These are phyloP conservation scores for Centella asiatica DNA, from an alignment of 129 eudicot genomes.

Conservation along the genomic window DNA sequence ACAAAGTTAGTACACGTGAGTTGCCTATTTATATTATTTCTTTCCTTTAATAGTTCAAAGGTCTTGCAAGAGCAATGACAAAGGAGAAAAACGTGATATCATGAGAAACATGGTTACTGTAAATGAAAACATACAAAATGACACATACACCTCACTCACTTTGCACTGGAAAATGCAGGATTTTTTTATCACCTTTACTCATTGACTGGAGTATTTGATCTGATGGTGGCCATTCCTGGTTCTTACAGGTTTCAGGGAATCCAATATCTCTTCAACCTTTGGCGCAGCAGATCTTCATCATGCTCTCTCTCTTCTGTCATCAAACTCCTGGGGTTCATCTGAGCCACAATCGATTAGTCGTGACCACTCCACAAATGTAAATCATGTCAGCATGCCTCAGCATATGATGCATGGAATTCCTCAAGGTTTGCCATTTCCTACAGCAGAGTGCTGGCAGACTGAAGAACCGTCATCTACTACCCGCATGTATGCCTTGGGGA, in stretches of 20 bases:
- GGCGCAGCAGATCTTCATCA: constrained; percentile 60
- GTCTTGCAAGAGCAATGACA: too few relatives aligned
- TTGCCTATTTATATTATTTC: too few relatives aligned
- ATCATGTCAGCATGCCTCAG: constrained; percentile 21
- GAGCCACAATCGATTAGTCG: constrained; percentile 30
- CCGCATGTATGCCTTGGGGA: constrained; percentile 20
- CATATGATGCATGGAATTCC: constrained; percentile 28
- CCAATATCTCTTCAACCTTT: constrained; percentile 35
- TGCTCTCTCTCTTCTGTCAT: constrained; percentile 99
- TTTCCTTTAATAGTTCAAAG: too few relatives aligned
- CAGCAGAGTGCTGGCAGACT: constrained; percentile 47
- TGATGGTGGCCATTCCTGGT: neutral
- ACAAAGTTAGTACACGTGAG: too few relatives aligned
- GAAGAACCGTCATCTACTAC: constrained; percentile 32
- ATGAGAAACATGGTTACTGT: too few relatives aligned
- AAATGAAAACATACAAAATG: too few relatives aligned
- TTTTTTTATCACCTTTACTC: neutral
- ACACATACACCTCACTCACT: too few relatives aligned
- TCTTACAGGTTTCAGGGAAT: constrained; percentile 52
- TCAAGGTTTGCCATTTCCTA: constrained; percentile 37
- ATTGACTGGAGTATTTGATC: neutral
- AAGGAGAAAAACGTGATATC: too few relatives aligned
- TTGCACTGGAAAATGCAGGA: too few relatives aligned
- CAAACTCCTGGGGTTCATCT: constrained; percentile 56
- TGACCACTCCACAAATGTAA: constrained; percentile 25